phyloP scores from a whole-genome alignment of 2,329 filamentous ascomycete genomes.

The Colletotrichum spinosum region DNA sequence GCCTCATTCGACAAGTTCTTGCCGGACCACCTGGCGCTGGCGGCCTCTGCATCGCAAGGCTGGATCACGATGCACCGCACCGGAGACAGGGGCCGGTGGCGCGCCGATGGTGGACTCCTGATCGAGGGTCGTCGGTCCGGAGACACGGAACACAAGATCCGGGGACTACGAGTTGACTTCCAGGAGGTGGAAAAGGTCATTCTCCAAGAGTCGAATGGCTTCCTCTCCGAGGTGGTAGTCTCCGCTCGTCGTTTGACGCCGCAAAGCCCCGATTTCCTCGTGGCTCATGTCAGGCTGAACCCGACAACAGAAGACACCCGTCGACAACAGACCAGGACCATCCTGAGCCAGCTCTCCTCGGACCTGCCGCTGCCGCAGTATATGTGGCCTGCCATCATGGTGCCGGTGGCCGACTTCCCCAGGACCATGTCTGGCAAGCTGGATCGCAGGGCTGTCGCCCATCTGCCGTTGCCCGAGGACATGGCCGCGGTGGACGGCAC shows the following conservation, averaged over 20 bases:
- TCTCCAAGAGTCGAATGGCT: not conserved
- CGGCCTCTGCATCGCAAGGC: not conserved
- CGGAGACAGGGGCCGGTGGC: conserved; percentile 1
- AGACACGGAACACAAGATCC: conserved; percentile 52
- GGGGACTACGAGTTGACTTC: conserved; percentile 51
- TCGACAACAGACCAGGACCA: too few relatives aligned
- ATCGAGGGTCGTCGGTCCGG: conserved; percentile 50
- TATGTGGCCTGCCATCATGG: not conserved
- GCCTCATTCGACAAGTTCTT: not conserved
- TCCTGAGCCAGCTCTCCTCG: too few relatives aligned
- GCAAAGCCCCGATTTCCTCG: not conserved
- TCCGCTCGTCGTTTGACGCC: conserved; percentile 32
- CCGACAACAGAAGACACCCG: too few relatives aligned
- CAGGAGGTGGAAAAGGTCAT: conserved; percentile 44
- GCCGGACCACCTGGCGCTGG: not conserved
- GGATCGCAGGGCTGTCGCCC: not conserved
- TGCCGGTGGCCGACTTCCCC: not conserved
- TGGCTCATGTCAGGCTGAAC: not conserved
- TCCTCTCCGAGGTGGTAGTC: not conserved
- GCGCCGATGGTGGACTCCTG: not conserved
- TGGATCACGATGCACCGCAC: conserved; percentile 6
- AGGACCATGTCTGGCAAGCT: not conserved
- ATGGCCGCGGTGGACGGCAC: not conserved
- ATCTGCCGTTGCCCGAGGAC: not conserved
- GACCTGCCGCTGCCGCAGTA: not conserved